phyloP scores from a whole-genome alignment of 345 rosid species.

The Lepidium didymum region DNA sequence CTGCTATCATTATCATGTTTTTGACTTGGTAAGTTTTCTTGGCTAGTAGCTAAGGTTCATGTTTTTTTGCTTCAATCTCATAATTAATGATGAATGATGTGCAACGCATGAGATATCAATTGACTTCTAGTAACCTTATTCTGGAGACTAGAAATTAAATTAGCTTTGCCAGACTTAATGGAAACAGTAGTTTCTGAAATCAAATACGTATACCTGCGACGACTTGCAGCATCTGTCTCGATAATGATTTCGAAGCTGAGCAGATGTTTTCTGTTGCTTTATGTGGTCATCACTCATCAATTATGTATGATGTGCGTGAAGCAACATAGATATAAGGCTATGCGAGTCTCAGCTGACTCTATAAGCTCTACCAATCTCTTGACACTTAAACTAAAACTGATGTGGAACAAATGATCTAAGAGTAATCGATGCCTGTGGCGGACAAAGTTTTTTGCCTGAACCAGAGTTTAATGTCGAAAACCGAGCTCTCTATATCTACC shows the following conservation, averaged over 20 bases:
- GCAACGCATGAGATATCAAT: neutral
- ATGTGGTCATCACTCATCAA: constrained; percentile 53
- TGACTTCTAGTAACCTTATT: neutral
- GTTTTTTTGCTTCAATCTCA: neutral
- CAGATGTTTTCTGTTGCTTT: constrained; percentile 45
- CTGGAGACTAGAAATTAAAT: neutral
- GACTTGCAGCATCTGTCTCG: constrained; percentile 38
- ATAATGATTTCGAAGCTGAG: constrained; percentile 35
- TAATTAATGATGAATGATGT: constrained; percentile 4
- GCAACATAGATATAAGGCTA: constrained; percentile 53
- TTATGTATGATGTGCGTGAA: constrained; percentile 64
- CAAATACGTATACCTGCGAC: neutral
- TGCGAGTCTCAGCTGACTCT: constrained; percentile 39
- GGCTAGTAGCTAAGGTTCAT: neutral
- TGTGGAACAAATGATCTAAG: constrained; percentile 39
- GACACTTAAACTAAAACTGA: constrained; percentile 41
- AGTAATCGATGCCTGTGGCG: constrained; percentile 46
- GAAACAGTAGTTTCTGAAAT: neutral
- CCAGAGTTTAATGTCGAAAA: constrained; percentile 50
- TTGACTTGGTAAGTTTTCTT: neutral
- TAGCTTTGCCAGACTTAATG: neutral
- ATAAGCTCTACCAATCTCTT: constrained; percentile 42
- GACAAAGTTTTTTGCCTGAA: constrained; percentile 65
- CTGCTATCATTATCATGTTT: too few relatives aligned
- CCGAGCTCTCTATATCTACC: constrained; percentile 32